Base-by-base conservation (phyloP, 805 yeast genomes). In the Yamadazyma sp. region DNA sequence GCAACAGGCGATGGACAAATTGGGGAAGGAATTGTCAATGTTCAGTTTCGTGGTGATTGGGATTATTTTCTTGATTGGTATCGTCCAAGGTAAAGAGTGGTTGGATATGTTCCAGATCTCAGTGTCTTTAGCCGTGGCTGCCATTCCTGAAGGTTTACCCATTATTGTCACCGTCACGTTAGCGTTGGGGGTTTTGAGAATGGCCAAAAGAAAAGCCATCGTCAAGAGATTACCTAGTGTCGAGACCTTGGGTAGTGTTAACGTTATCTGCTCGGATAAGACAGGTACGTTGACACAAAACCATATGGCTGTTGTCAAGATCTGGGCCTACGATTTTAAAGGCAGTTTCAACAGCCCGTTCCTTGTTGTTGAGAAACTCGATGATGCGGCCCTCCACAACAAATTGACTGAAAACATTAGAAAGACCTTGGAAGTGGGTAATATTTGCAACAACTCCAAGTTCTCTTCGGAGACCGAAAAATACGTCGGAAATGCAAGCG, bases 71-170 rank as follows among this genome's bases (percentile, higher is more conserved):
- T 55, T 93, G 15, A 73, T 93, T 49, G 99, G 99, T 41, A 73
- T 93, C 14, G 41, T 87, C 32, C 96, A 93, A 66, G 98, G 99
- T 33, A 83, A 95, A 45, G 75, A 85, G 7, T 90, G 97, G 96
- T 73, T 93, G 41, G 98, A 93, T 46, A 93, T 95, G 97, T 91
- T 93, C 65, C 96, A 91, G 60, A 89, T 93, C 41, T 87, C 96
- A 1, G 99, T 93, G 7, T 89, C 97, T 1, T 71, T 93, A 45
- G 99, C 99, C 3, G 99, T 93, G 13, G 99, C 99, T 35, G 99
- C 99, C 3, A 93, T 93, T 51, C 99, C 99, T 4, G 99, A 93
- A 63, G 99, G 99, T 38, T 75, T 93, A 49, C 99, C 99, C 0
- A 93, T 93, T 53, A 93, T 93, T 59, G 99, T 93, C 27, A 91